Percentiles rank a stretch among this genome's conserved stretches.
phyloP scores from a whole-genome alignment of 768 basidiomycete genomes.

The Russula sp. region DNA sequence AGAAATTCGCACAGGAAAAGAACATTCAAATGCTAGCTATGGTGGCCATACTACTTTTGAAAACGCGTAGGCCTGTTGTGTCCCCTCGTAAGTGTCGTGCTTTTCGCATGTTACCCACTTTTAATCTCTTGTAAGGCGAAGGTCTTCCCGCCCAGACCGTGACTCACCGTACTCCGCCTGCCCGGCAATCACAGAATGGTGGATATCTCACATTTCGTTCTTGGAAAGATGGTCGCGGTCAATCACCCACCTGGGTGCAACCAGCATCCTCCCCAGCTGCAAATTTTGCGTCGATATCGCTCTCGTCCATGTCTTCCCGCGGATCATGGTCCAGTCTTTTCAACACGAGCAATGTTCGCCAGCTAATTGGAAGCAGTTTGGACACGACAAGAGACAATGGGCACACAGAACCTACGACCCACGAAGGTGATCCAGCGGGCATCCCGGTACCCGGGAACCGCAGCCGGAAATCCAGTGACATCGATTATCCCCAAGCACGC shows the following conservation, averaged over 20 bases:
- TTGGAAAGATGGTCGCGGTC: constrained; percentile 33
- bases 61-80: constrained; percentile 28
- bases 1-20: constrained; percentile 39
- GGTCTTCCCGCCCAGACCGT: not conserved
- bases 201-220: constrained; percentile 53
- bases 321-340: constrained; percentile 81
- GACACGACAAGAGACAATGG: constrained; percentile 36
- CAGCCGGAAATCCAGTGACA: constrained; percentile 8
- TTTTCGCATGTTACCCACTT: not conserved
- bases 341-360: constrained; percentile 56
- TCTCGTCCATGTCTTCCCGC: constrained; percentile 53
- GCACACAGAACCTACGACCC: constrained; percentile 23
- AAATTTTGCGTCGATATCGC: constrained; percentile 35
- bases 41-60: constrained; percentile 59
- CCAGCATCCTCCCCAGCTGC: constrained; percentile 38
- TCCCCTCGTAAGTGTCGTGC: constrained; percentile 19
- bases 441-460: constrained; percentile 29
- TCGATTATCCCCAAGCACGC: constrained; percentile 1
- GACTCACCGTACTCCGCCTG: constrained; percentile 1
- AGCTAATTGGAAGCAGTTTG: constrained; percentile 59
- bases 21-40: constrained; percentile 82
- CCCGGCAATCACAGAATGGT: constrained; percentile 27
- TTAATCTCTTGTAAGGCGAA: not conserved
- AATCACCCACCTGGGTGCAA: constrained; percentile 44
- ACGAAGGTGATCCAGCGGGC: constrained; percentile 19